Evolutionary conservation across 2,329 filamentous ascomycete genomes (phyloP), one percentile per base, ranked within the genome.

Genomic region (Fusarium drepaniforme): DNA sequence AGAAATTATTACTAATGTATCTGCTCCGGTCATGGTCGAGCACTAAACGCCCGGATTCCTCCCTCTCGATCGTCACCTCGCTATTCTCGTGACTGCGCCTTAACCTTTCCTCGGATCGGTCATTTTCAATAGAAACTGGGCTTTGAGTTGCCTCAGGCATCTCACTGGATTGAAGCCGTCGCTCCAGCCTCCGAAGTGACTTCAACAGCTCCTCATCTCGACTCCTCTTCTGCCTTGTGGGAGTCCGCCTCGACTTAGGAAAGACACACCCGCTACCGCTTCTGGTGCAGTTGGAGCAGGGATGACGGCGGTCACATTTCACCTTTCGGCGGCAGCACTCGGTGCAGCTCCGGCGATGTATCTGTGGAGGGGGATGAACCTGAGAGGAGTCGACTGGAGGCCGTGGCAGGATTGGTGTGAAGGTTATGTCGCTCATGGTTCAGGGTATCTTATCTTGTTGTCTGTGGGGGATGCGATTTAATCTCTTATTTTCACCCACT

Each of bases 281-380:
- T 28, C 23, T 46, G 28, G 51, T 44, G n/a, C 60, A 63, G 38
- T 63, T 63, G 44, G 30, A n/a, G 38, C 60, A 63, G 42, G 60
- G 60, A 11, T 63, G 28, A 11, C 35, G n/a, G 42, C 60, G 60
- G 28, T 63, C 60, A 37, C 60, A 63, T 16, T 33, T 28, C 11
- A 63, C 60, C 42, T 63, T 63, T 25, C 60, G 60, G 18, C 42
- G 60, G n/a, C 60, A 49, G 44, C 60, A 63, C 30, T 63, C 42
- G 13, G 44, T 49, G 30, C 60, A 63, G 60, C 60, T 63, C 8
- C 60, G 60, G n/a, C 21, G 60, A 37, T 51, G 42, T 13, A 38
- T 33, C n/a, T 58, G 56, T 21, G 15, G 56, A 11, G 35, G 30
- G 11, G 56, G 56, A 12, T 38, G 33, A 58, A 21, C 18, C 23